Conservation (phyloP, 2,329 filamentous ascomycete genomes). For the Talaromyces sp. region DNA sequence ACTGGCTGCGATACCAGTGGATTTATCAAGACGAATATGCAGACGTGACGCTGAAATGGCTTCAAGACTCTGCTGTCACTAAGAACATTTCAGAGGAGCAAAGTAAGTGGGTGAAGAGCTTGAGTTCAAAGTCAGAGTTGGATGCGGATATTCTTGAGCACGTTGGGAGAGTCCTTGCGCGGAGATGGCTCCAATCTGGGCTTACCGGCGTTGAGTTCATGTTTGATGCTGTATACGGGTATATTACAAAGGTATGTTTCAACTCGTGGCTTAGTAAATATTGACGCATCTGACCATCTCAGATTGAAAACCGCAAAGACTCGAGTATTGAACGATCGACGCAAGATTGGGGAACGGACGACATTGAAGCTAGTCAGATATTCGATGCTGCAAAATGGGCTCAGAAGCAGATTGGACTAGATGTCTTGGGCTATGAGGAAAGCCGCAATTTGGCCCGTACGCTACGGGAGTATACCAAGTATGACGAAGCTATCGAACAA, state of each 20-base stretch:
- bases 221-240: slow-evolving; percentile 10
- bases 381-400: slow-evolving; percentile 17
- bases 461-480: neutral
- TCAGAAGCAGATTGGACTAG: slow-evolving; percentile 10
- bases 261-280: too few species aligned
- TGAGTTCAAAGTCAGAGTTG: slow-evolving; percentile 27
- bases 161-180: slow-evolving; percentile 7
- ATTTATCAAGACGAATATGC: slow-evolving; percentile 19
- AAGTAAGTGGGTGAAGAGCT: slow-evolving; percentile 26
- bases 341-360: neutral
- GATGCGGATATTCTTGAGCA: slow-evolving; percentile 30
- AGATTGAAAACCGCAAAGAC: neutral
- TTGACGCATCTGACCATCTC: neutral
- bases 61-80: slow-evolving; percentile 30
- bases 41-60: slow-evolving; percentile 23
- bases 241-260: slow-evolving; percentile 11
- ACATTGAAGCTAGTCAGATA: slow-evolving; percentile 11
- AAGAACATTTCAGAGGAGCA: slow-evolving; percentile 25
- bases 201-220: neutral
- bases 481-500: neutral
- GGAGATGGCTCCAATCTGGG: neutral
- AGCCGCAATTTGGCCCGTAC: slow-evolving; percentile 19
- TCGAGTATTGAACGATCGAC: neutral
- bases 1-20: slow-evolving; percentile 25
- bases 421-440: slow-evolving; percentile 16